phyloP scores from a whole-genome alignment of 257 asterid species.

The Nicotiana knightiana region DNA sequence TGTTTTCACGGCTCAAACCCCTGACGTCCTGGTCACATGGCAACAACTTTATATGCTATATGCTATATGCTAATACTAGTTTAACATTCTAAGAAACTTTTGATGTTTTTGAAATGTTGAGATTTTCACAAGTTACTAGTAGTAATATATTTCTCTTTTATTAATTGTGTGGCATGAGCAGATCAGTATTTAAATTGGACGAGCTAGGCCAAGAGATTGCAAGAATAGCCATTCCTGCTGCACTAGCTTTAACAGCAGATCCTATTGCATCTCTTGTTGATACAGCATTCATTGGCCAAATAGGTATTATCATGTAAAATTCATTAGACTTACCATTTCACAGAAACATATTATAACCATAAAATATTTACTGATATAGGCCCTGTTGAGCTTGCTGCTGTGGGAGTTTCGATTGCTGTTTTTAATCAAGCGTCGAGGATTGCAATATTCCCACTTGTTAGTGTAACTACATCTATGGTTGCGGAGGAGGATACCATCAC shows the following conservation, averaged over 20 bases:
- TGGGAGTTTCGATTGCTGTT: slow-evolving; percentile 67
- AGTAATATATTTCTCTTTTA: background rate
- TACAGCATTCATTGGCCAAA: slow-evolving; percentile 77
- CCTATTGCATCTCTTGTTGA: slow-evolving; percentile 82
- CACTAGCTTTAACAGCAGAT: slow-evolving; percentile 77
- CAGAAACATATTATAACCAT: background rate
- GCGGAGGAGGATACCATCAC: slow-evolving; percentile 57
- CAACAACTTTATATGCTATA: background rate
- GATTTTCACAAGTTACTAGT: background rate
- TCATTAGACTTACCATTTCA: background rate
- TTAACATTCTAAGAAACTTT: background rate
- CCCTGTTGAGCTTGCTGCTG: slow-evolving; percentile 62
- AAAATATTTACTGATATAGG: slow-evolving; percentile 24
- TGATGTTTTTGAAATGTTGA: background rate
- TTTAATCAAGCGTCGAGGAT: slow-evolving; percentile 65
- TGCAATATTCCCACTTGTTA: slow-evolving; percentile 65
- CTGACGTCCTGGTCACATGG: too few species aligned
- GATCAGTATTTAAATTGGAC: slow-evolving; percentile 53
- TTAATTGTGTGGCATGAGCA: slow-evolving; percentile 13
- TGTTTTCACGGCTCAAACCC: too few species aligned
- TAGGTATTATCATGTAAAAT: slow-evolving; percentile 31
- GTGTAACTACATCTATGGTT: slow-evolving; percentile 63
- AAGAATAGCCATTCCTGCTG: slow-evolving; percentile 60
- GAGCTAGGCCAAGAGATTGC: slow-evolving; percentile 63
- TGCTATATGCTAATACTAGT: background rate